phyloP scores from a whole-genome alignment of 2,329 filamentous ascomycete genomes.

The Claviceps sp. region DNA sequence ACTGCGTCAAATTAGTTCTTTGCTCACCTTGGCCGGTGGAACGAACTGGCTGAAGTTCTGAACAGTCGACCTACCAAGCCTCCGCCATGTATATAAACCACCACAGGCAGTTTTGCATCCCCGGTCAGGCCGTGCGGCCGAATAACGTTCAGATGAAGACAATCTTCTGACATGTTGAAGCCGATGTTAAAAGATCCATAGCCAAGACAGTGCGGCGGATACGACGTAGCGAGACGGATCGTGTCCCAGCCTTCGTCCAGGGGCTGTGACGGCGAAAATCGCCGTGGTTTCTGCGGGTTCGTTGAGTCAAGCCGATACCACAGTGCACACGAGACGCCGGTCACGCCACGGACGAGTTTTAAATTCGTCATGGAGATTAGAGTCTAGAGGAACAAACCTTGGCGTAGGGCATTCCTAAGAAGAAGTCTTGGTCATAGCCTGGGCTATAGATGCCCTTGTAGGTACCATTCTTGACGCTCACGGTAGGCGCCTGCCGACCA shows the following conservation, averaged over 20 bases:
- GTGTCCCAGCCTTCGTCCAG: not conserved
- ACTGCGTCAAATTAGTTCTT: not conserved
- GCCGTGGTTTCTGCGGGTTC: not conserved
- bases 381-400: not conserved
- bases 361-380: not conserved
- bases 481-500: not conserved
- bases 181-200: not conserved
- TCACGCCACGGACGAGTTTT: too few relatives aligned
- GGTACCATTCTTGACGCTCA: not conserved
- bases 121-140: not conserved
- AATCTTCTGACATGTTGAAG: not conserved
- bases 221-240: not conserved
- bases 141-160: not conserved
- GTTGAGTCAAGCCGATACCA: too few relatives aligned
- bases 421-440: not conserved
- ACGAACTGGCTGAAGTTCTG: not conserved
- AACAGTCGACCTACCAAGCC: not conserved
- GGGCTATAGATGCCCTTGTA: not conserved
- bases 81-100: not conserved
- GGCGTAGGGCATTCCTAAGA: not conserved
- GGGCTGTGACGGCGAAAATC: not conserved
- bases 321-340: too few relatives aligned
- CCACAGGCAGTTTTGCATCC: not conserved
- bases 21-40: too few relatives aligned
- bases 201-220: not conserved